Percentiles rank a stretch among this genome's conserved stretches.
Conservation (phyloP, 345 rosid genomes). For the Rhodamnia argentea region DNA sequence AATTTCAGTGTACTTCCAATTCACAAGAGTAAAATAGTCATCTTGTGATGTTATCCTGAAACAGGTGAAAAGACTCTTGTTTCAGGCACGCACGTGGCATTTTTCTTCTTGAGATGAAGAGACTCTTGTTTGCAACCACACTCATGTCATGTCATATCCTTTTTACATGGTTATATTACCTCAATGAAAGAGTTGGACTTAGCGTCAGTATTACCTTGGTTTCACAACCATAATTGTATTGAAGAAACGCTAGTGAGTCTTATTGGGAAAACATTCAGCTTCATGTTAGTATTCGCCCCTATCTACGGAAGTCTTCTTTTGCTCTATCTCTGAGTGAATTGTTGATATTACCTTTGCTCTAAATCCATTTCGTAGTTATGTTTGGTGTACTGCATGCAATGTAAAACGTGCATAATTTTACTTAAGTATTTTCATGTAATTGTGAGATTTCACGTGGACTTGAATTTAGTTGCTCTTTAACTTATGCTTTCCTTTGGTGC, state of each 20-base stretch:
- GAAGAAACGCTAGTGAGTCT: neutral
- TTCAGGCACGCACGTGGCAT: neutral
- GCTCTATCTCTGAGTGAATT: neutral
- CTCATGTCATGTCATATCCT: neutral
- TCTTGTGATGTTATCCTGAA: neutral
- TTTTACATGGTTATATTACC: neutral
- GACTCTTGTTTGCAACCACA: neutral
- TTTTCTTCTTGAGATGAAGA: neutral
- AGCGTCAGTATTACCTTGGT: neutral
- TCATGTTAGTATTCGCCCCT: neutral
- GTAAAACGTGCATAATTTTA: neutral
- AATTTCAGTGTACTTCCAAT: neutral
- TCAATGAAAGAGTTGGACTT: neutral
- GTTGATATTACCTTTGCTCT: neutral
- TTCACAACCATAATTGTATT: neutral
- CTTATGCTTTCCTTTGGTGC: neutral
- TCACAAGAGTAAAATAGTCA: neutral
- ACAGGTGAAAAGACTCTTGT: neutral
- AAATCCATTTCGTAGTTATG: neutral
- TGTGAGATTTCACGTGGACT: neutral
- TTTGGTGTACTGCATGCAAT: neutral
- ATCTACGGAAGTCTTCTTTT: neutral
- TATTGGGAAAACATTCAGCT: neutral
- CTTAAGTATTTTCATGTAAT: neutral
- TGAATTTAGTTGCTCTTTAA: neutral